Conservation (phyloP, 495 filamentous ascomycete genomes). For the Aspergillus funiculosus region DNA sequence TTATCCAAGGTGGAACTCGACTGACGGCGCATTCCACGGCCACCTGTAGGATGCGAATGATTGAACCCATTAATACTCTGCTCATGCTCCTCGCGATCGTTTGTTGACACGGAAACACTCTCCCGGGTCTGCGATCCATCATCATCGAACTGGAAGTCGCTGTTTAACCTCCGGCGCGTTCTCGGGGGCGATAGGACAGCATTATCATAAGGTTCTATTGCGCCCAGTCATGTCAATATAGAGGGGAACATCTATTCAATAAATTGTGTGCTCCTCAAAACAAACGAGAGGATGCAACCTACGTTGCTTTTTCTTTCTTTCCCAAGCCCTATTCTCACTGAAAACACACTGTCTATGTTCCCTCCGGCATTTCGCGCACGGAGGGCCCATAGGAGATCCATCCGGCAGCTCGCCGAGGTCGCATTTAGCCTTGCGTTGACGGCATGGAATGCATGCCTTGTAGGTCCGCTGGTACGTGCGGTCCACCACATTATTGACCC, state of each 20-base stretch:
- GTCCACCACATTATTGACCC: conserved; percentile 19
- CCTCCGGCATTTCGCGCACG: conserved; percentile 85
- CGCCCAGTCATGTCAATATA: neutral
- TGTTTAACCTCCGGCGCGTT: conserved; percentile 8
- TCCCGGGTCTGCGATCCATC: conserved; percentile 1
- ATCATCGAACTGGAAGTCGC: neutral
- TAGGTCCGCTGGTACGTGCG: conserved; percentile 45
- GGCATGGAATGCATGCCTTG: conserved; percentile 46
- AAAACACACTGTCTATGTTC: conserved; percentile 92
- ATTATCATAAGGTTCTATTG: conserved; percentile 10
- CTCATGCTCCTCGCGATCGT: conserved; percentile 2
- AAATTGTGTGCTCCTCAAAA: too few relatives aligned
- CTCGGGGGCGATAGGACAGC: neutral
- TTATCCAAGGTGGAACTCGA: conserved; percentile 33
- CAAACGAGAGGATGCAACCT: neutral
- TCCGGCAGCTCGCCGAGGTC: conserved; percentile 61
- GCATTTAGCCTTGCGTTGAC: conserved; percentile 46
- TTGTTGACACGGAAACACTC: neutral
- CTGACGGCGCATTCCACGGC: conserved; percentile 20
- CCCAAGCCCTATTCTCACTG: conserved; percentile 63
- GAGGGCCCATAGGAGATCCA: conserved; percentile 71
- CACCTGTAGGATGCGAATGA: conserved; percentile 1
- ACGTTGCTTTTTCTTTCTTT: conserved; percentile 37
- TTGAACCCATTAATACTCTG: conserved; percentile 1
- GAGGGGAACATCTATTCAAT: neutral